Base-by-base conservation (phyloP, 1,284 basidiomycete species). In the Marasmius fiardii region DNA sequence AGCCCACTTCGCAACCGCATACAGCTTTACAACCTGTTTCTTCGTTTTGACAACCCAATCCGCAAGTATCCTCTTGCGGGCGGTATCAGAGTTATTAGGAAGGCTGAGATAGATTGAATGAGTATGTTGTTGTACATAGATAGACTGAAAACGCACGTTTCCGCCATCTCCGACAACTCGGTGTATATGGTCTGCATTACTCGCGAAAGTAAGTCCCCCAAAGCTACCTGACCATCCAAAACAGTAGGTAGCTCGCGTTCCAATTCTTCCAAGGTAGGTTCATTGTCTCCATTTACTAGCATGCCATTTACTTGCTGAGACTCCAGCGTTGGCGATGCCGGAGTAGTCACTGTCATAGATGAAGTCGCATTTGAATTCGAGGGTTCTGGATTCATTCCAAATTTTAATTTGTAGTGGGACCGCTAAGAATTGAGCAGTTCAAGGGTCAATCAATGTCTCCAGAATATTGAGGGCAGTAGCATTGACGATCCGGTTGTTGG, bases 41-140 rank as follows among this genome's bases (percentile, higher is more conserved):
- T 95, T 91, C 11, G 85, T 90, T 67, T 88, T 86, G 28, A 94
- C 85, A 0, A 94, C 92, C 80, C 91, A 95, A 62, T 93, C 89
- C 10, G 92, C 91, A 41, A 96, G 76, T 23, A 81, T 86, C 33
- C 88, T 83, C 65, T 95, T 94, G 50, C 91, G 82, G 35, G 86
- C 87, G n/a, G 75, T 74, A 66, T 94, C 92, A 12, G 90, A 86
- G 78, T 90, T 86, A 61, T 87, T 87, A 11, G 93, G 91, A 70
- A 95, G 81, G 28, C 92, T 93, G 62, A 5, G 28, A 10, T 6
- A 16, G 6, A 44, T 26, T 14, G 21, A 20, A 33, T 54, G 18
- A 56, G 45, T 23, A 45, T 14, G 5, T n/a, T 7, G n/a, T 21
- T 14, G 26, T 21, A 48, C 14, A 37, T 23, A 20, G 12, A 4